Evolutionary conservation across 352 stramenopile species (phyloP).

Genomic region (Phytopythium kandeliae): DNA sequence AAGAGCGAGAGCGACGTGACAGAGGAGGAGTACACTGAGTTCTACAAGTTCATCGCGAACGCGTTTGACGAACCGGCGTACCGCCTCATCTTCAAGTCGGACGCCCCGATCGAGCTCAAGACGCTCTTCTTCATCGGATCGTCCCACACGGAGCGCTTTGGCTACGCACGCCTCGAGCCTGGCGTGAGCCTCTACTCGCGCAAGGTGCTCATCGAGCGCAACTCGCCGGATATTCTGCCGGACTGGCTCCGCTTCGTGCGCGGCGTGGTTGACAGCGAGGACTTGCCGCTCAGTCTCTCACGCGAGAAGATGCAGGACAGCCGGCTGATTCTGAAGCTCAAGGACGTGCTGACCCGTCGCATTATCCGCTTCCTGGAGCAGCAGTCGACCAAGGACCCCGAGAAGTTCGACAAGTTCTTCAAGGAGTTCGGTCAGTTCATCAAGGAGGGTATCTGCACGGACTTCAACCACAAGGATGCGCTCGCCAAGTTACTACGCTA

Average conservation of each 20-base stretch:
- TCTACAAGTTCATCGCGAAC: constrained; percentile 97
- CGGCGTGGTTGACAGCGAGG: constrained; percentile 95
- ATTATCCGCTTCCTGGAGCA: constrained; percentile 89
- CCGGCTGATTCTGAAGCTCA: constrained; percentile 94
- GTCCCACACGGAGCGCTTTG: constrained; percentile 97
- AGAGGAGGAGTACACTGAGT: constrained; percentile 96
- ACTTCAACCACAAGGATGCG: constrained; percentile 86
- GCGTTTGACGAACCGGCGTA: constrained; percentile 94
- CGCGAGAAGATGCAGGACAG: constrained; percentile 99
- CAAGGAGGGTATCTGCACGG: constrained; percentile 97
- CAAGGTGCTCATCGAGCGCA: constrained; percentile 99
- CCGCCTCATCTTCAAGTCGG: constrained; percentile 95
- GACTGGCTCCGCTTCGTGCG: constrained; percentile 96
- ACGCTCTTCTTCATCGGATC: constrained; percentile 96
- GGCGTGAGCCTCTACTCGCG: constrained; percentile 98
- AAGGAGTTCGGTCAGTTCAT: constrained; percentile 97
- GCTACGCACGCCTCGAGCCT: constrained; percentile 92
- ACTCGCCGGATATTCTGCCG: constrained; percentile 96
- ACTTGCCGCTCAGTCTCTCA: constrained; percentile 98
- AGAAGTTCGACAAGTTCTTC: constrained; percentile 98
- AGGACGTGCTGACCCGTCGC: constrained; percentile 92
- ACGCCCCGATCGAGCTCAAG: constrained; percentile 98
- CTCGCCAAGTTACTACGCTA: constrained; percentile 98
- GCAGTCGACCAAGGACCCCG: constrained; percentile 91
- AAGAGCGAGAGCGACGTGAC: constrained; percentile 94